Base-by-base conservation (phyloP, 371 early-diverging fungal genomes). In the Syncephalastrum racemosum region DNA sequence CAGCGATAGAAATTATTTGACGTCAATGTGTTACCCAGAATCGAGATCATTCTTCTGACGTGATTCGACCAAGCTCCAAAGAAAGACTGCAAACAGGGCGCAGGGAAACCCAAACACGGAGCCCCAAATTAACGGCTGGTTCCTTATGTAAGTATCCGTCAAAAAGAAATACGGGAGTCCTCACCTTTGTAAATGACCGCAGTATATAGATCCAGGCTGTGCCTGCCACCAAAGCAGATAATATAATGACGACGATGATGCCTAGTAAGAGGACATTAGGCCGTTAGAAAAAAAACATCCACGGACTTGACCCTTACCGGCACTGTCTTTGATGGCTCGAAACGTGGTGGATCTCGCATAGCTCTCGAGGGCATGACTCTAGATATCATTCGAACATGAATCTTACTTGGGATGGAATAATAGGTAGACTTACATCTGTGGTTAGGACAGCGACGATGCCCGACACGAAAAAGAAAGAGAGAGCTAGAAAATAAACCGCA, bases 41-140 rank as follows among this genome's bases (percentile, higher is more conserved):
- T 73, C 69, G n/a, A 63, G 31, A 46, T 68, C 63, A 4, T 68
- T 64, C 15, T 60, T 69, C 36, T 81, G 78, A 20, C 80, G 71
- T 41, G 82, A 81, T 47, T 80, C 80, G 7, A 73, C 68, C 6
- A 78, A 16, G 4, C 73, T 71, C 86, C 81, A 86, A 39, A 80
- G 62, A 71, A 87, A 87, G 39, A 83, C 63, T 5, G 55, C 75
- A 18, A 83, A 49, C 8, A 83, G 67, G 4, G 78, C 53, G 2
- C 77, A 50, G 1, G 90, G 90, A 1, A 87, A 80, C 19, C 73
- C 59, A 5, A 79, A 45, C 6, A 87, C 77, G 1, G 86, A 84
- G 4, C 73, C 71, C 83, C 85, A 85, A 2, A 89, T 86, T 50
- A 89, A 72, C 2, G 74, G 77, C 87, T 85, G 54, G 27, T 31